Base-by-base conservation (phyloP, 495 filamentous ascomycete species). In the Viridothelium virens region DNA sequence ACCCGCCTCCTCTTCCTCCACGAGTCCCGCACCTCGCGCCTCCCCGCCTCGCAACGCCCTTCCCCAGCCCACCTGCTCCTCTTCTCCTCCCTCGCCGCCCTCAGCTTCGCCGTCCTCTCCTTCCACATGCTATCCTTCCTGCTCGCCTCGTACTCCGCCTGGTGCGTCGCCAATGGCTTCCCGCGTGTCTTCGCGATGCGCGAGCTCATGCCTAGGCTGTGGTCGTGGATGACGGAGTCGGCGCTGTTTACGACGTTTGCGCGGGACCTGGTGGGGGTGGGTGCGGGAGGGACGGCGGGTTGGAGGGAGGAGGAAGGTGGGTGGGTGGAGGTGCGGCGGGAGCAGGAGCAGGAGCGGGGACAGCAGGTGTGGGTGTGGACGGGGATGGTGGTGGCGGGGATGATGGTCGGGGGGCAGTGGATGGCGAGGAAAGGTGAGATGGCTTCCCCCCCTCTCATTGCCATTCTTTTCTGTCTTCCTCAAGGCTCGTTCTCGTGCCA, bases 101-200 rank as follows among this genome's bases (percentile, higher is more conserved):
- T 70, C 46, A 72, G 70, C 64, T 72, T 72, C 46, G 34, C 34
- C 2, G 59, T 62, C 33, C 66, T 70, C 7, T 65, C 68, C 9
- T 39, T 34, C 63, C 69, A 70, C 62, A 72, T 72, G 70, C 59
- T 72, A 0, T 18, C 50, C 44, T 68, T 72, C 37, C 48, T 72
- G 63, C 48, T 68, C 25, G 38, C 67, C 9, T 69, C 67, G 2
- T 71, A 64, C 64, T 12, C 31, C 2, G 11, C 7, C 6, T 71
- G 70, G 70, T 50, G 31, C 18, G n/a, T 25, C 11, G 16, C 18
- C 7, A 46, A 56, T 1, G 14, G 34, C 4, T 12, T 62, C 66
- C 16, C 2, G 11, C 31, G 2, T 2, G 62, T 9, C 9, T 38
- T 41, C 46, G 38, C 25, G 18, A 10, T 36, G 50, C 37, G 37